Percentiles rank a stretch among this genome's conserved stretches.
phyloP scores from a whole-genome alignment of 495 filamentous ascomycete genomes.

The Neurospora sublineolata region DNA sequence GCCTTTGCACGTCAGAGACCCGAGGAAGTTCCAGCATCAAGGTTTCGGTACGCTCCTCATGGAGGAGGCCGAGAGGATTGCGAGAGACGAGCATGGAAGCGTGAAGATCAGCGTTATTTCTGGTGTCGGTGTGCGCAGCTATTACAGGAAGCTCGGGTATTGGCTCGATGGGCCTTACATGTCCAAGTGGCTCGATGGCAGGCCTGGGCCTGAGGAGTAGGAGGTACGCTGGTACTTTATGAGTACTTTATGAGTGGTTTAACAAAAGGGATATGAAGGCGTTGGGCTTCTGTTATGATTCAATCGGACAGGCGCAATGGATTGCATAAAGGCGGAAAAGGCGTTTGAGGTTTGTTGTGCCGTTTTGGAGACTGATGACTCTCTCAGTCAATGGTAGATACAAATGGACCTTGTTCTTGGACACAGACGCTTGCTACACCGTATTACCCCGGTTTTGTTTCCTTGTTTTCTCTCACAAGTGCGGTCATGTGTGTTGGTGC shows the following conservation, averaged over 20 bases:
- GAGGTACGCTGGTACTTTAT: background rate
- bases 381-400: background rate
- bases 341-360: background rate
- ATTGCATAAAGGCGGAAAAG: background rate
- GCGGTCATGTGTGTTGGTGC: background rate
- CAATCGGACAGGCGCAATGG: background rate
- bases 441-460: background rate
- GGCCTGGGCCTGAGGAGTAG: conserved; percentile 19
- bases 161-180: conserved; percentile 84
- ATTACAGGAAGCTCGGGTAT: conserved; percentile 88
- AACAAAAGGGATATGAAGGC: background rate
- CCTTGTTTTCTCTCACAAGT: background rate
- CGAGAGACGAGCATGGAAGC: conserved; percentile 84
- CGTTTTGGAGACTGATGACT: background rate
- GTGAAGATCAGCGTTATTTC: conserved; percentile 91
- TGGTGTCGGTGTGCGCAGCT: conserved; percentile 86
- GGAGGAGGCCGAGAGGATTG: conserved; percentile 95
- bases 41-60: conserved; percentile 92
- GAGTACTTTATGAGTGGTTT: background rate
- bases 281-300: background rate
- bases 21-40: conserved; percentile 95
- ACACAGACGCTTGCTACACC: background rate
- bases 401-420: background rate
- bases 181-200: conserved; percentile 54
- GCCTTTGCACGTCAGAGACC: conserved; percentile 84